These are phyloP conservation scores for Zygoascus ofunaensis DNA, from an alignment of 805 yeast genomes.

Conservation along the genomic window DNA sequence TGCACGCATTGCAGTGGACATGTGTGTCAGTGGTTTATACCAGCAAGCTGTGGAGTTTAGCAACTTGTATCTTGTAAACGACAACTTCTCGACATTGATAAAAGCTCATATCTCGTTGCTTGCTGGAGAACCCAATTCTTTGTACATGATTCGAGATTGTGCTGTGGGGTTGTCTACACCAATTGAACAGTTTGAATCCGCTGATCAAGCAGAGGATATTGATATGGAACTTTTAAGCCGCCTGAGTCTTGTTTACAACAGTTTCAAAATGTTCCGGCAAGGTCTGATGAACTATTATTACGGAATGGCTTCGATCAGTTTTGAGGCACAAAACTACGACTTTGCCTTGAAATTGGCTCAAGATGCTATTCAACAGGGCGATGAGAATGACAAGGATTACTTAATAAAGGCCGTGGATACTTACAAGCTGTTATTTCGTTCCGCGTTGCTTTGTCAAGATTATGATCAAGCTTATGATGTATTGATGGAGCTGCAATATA, in stretches of 20 bases:
- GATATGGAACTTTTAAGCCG: not conserved
- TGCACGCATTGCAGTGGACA: not conserved
- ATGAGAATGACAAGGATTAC: constrained; percentile 4
- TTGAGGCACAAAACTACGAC: constrained; percentile 4
- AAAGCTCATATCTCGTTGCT: constrained; percentile 24
- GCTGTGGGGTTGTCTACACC: constrained; percentile 24
- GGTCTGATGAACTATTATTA: constrained; percentile 7
- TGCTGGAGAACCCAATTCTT: constrained; percentile 24
- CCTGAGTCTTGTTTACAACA: not conserved
- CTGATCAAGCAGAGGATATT: constrained; percentile 10
- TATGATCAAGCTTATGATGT: constrained; percentile 31
- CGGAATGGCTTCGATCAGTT: constrained; percentile 6
- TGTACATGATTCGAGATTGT: constrained; percentile 24
- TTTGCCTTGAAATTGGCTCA: constrained; percentile 33
- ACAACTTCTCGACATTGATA: constrained; percentile 15
- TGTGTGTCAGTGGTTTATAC: not conserved
- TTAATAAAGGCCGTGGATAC: constrained; percentile 2
- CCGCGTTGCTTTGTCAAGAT: constrained; percentile 26
- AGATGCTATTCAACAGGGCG: constrained; percentile 19
- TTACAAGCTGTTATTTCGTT: constrained; percentile 9
- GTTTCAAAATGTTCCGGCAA: not conserved
- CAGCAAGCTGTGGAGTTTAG: constrained; percentile 7
- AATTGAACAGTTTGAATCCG: constrained; percentile 1
- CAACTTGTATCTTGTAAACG: constrained; percentile 7
- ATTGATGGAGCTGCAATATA: constrained; percentile 19